A percentile compares a stretch with the other conserved stretches of the same genome.
phyloP scores from a whole-genome alignment of 805 yeast genomes.

The Torulaspora quercuum region DNA sequence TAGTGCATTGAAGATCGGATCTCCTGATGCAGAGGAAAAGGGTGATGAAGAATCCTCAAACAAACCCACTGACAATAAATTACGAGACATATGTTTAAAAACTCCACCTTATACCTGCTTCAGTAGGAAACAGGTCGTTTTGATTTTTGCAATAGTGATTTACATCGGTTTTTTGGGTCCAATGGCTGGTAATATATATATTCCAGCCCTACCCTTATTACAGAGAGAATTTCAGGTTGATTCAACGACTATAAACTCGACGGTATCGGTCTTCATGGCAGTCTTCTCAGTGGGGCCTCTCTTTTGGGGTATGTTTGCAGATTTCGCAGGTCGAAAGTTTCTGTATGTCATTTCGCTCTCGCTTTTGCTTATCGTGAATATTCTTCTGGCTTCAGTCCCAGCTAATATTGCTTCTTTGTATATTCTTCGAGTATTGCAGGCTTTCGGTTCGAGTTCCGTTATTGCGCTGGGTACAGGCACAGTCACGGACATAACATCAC shows the following conservation, averaged over 20 bases:
- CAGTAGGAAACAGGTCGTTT: conserved; percentile 30
- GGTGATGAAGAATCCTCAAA: background rate
- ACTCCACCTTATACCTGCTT: conserved; percentile 36
- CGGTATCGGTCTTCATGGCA: conserved; percentile 56
- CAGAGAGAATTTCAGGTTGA: conserved; percentile 42
- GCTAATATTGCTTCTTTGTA: conserved; percentile 67
- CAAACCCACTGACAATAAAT: background rate
- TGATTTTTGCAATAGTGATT: conserved; percentile 43
- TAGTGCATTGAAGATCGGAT: conserved; percentile 6
- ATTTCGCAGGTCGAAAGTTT: conserved; percentile 61
- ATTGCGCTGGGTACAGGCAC: conserved; percentile 93
- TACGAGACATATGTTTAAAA: conserved; percentile 6
- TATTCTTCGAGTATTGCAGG: conserved; percentile 65
- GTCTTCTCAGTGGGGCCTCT: conserved; percentile 55
- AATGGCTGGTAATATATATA: conserved; percentile 53
- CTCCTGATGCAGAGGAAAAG: conserved; percentile 5
- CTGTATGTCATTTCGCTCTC: conserved; percentile 54
- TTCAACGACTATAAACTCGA: conserved; percentile 47
- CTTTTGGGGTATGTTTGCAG: conserved; percentile 55
- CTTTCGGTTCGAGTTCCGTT: conserved; percentile 82
- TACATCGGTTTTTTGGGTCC: conserved; percentile 55
- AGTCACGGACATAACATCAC: conserved; percentile 67
- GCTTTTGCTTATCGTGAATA: conserved; percentile 57
- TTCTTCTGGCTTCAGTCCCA: conserved; percentile 60
- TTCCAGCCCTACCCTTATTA: conserved; percentile 50